These are phyloP conservation scores for Ustilago xerochloae DNA, from an alignment of 1,284 basidiomycete species.

Conservation along the genomic window DNA sequence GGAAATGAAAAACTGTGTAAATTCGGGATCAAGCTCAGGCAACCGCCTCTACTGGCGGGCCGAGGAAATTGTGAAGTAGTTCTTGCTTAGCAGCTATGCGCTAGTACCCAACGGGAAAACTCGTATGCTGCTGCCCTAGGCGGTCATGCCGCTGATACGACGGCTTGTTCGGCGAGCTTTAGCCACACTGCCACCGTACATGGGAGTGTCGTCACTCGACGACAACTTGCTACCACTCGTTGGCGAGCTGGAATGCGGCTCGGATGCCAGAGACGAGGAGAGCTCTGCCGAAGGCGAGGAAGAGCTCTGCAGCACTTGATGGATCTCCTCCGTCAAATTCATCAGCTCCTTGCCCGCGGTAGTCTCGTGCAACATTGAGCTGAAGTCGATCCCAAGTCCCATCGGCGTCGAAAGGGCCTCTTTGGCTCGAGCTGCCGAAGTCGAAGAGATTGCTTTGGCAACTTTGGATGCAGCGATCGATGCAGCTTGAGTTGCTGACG, in stretches of 20 bases:
- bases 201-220: constrained; percentile 5
- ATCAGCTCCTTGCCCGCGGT: constrained; percentile 20
- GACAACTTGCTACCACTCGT: constrained; percentile 9
- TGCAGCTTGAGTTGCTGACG: neutral
- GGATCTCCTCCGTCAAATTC: constrained; percentile 11
- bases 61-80: neutral
- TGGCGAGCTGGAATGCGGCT: constrained; percentile 17
- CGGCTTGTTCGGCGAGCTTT: constrained; percentile 29
- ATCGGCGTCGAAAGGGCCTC: constrained; percentile 5
- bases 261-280: constrained; percentile 17
- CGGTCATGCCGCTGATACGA: constrained; percentile 29
- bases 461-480: constrained; percentile 33
- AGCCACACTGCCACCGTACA: neutral
- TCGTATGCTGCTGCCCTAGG: constrained; percentile 4
- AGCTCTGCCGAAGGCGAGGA: constrained; percentile 7
- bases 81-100: too few relatives aligned
- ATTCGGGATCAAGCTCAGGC: neutral
- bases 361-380: constrained; percentile 1
- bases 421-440: neutral
- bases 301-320: constrained; percentile 17
- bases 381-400: constrained; percentile 42
- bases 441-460: constrained; percentile 23
- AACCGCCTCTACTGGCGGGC: neutral
- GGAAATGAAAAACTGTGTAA: too few relatives aligned
- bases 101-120: too few relatives aligned